These are phyloP conservation scores for Lenwebbia sp. DNA, from an alignment of 345 rosid species.

Conservation along the genomic window DNA sequence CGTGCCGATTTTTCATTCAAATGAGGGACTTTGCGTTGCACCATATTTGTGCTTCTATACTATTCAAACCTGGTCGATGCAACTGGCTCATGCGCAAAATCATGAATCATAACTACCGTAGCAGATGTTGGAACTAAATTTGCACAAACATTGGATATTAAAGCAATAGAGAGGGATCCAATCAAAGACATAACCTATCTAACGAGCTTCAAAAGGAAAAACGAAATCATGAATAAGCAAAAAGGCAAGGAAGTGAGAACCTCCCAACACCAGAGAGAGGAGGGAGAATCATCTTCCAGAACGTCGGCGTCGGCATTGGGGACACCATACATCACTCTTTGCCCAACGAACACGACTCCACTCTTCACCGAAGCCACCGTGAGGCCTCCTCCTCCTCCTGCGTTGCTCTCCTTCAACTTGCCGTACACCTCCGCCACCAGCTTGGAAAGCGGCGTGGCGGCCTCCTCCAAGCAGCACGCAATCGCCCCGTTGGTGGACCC, in stretches of 20 bases:
- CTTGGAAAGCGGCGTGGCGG: conserved; percentile 41
- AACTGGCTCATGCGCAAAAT: background rate
- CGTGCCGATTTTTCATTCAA: background rate
- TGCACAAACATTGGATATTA: background rate
- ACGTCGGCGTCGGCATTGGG: conserved; percentile 66
- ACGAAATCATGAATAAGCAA: background rate
- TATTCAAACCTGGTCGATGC: background rate
- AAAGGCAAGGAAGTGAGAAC: conserved; percentile 13
- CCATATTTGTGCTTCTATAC: background rate
- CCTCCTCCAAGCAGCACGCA: conserved; percentile 71
- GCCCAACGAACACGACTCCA: conserved; percentile 57
- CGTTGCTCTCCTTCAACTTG: conserved; percentile 20
- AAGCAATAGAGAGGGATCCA: background rate
- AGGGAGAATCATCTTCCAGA: conserved; percentile 54
- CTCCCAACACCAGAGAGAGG: conserved; percentile 98
- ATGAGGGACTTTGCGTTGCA: background rate
- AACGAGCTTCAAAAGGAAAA: background rate
- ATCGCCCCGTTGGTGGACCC: conserved; percentile 36
- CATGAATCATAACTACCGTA: background rate
- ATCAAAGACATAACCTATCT: background rate
- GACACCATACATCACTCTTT: conserved; percentile 69
- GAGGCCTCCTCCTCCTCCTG: background rate
- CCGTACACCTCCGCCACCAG: conserved; percentile 43
- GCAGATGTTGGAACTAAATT: background rate
- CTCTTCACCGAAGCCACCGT: conserved; percentile 47